Percentiles rank a stretch among this genome's conserved stretches.
phyloP scores from a whole-genome alignment of 164 flowering plant species.

The Magnolia changhungtana region DNA sequence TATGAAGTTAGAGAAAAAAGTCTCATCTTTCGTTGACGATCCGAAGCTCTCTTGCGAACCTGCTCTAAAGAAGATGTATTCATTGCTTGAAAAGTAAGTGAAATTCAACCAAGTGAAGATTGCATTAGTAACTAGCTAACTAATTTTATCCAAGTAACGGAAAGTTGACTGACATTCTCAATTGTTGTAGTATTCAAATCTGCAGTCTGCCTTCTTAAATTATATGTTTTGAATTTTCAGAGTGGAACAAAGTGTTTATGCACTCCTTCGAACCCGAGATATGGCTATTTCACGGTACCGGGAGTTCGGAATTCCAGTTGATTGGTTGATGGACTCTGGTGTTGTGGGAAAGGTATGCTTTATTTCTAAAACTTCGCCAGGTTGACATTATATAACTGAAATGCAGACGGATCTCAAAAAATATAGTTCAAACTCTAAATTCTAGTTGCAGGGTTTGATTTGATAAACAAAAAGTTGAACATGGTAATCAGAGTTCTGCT shows the following conservation, averaged over 20 bases:
- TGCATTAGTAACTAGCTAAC: neutral
- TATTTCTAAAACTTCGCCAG: neutral
- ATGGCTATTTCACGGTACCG: constrained; percentile 85
- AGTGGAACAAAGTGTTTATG: constrained; percentile 91
- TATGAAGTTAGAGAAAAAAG: constrained; percentile 70
- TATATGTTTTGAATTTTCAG: constrained; percentile 32
- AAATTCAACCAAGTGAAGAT: constrained; percentile 1
- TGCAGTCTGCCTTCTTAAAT: neutral
- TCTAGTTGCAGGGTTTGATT: neutral
- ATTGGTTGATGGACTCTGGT: constrained; percentile 88
- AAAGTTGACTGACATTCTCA: too few relatives aligned
- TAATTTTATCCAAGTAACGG: too few relatives aligned
- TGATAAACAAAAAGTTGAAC: neutral
- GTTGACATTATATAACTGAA: neutral
- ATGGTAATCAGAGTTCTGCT: neutral
- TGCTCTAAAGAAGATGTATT: constrained; percentile 95
- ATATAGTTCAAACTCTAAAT: neutral
- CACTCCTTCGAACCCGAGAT: constrained; percentile 83
- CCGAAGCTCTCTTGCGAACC: constrained; percentile 77
- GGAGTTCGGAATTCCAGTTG: constrained; percentile 86
- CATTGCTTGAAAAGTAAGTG: constrained; percentile 89
- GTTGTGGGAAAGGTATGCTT: constrained; percentile 82
- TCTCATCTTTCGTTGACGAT: constrained; percentile 75
- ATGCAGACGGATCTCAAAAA: neutral
- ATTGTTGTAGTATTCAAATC: too few relatives aligned